A percentile compares a stretch with the other conserved stretches of the same genome.
Evolutionary conservation across 345 rosid species (phyloP).

Genomic region (Passiflora organensis): DNA sequence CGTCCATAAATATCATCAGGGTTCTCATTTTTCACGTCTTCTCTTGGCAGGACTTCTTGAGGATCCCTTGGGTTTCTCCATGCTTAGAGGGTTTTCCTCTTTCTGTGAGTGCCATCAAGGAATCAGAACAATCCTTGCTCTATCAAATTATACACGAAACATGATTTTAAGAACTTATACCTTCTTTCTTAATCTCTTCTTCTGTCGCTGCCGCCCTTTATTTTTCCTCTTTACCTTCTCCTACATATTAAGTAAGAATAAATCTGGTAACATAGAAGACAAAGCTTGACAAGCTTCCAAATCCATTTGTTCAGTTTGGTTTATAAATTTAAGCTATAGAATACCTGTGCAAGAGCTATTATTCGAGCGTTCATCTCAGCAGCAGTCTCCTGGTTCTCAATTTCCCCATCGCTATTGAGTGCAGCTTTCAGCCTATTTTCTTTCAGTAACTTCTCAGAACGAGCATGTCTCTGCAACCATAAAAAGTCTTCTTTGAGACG

Average conservation of each 20-base stretch:
- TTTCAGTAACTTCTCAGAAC: slow-evolving; percentile 60
- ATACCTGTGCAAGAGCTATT: slow-evolving; percentile 43
- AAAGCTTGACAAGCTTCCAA: neutral
- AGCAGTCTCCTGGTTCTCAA: slow-evolving; percentile 60
- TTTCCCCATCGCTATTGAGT: slow-evolving; percentile 60
- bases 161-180: slow-evolving; percentile 11
- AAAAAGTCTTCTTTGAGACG: no score
- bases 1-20: no score
- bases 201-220: slow-evolving; percentile 33
- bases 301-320: neutral
- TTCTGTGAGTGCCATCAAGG: slow-evolving; percentile 18
- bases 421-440: slow-evolving; percentile 57
- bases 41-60: slow-evolving; percentile 31
- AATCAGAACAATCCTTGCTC: neutral
- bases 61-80: slow-evolving; percentile 20
- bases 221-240: slow-evolving; percentile 28
- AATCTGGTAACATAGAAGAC: neutral
- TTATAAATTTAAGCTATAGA: slow-evolving; percentile 3
- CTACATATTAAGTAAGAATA: slow-evolving; percentile 18
- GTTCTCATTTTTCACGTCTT: slow-evolving; percentile 31
- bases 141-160: neutral
- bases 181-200: slow-evolving; percentile 32
- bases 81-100: slow-evolving; percentile 9
- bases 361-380: slow-evolving; percentile 50
- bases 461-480: slow-evolving; percentile 47